Evolutionary conservation across 2,329 filamentous ascomycete species (phyloP).

Genomic region (Orbilia quercus): DNA sequence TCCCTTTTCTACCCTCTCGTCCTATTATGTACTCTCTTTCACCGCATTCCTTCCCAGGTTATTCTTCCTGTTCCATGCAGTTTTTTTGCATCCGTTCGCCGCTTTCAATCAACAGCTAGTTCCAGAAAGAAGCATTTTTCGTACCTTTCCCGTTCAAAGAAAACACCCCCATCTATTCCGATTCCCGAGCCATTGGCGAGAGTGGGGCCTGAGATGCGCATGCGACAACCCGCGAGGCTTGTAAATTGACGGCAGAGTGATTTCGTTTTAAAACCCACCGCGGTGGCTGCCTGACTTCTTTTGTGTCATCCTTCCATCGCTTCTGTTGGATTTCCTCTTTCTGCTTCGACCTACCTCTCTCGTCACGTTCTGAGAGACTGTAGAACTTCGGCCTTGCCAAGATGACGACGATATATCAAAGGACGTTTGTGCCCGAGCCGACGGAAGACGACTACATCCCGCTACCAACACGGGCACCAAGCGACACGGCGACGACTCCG

Average conservation of each 20-base stretch:
- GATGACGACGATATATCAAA: constrained; percentile 53
- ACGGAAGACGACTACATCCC: constrained; percentile 52
- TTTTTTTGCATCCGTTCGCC: constrained; percentile 5
- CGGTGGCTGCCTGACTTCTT: constrained; percentile 30
- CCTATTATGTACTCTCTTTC: constrained; percentile 24
- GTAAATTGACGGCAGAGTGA: constrained; percentile 24
- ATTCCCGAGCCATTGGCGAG: constrained; percentile 53
- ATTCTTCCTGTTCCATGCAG: constrained; percentile 20
- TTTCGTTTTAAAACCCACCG: constrained; percentile 38
- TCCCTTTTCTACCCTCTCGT: background rate
- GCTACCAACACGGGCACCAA: constrained; percentile 37
- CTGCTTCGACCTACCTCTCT: constrained; percentile 16
- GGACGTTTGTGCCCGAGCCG: constrained; percentile 49
- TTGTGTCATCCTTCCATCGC: constrained; percentile 23
- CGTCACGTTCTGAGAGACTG: constrained; percentile 11
- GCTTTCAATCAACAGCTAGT: constrained; percentile 32
- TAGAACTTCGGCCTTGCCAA: constrained; percentile 28
- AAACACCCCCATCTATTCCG: constrained; percentile 37
- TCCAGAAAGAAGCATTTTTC: constrained; percentile 21
- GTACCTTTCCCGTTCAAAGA: constrained; percentile 15
- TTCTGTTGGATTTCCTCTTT: constrained; percentile 42
- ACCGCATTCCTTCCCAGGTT: constrained; percentile 17
- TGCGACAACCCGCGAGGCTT: constrained; percentile 53
- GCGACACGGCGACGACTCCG: constrained; percentile 38
- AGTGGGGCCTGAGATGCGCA: constrained; percentile 34